Percentiles rank a stretch among this genome's conserved stretches.
phyloP scores from a whole-genome alignment of 495 filamentous ascomycete species.

The Amniculicola lignicola region DNA sequence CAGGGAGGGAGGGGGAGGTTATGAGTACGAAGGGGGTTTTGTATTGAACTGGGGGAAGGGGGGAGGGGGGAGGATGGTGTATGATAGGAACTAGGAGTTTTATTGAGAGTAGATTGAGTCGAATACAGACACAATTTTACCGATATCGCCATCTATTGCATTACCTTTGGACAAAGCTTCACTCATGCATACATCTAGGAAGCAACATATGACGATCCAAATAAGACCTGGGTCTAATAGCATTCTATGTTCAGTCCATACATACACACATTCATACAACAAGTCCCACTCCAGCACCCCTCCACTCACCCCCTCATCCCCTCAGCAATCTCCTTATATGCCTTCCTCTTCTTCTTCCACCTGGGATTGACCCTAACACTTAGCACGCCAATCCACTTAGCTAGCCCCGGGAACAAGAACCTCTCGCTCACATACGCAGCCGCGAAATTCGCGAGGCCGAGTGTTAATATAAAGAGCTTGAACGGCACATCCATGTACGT shows the following conservation, averaged over 20 bases:
- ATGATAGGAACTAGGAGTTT: too few species aligned
- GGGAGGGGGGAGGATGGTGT: background rate
- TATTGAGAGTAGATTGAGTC: too few species aligned
- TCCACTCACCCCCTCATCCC: constrained; percentile 54
- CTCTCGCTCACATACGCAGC: constrained; percentile 69
- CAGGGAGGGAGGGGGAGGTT: constrained; percentile 81
- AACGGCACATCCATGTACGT: constrained; percentile 70
- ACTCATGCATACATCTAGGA: too few species aligned
- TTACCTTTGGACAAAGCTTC: too few species aligned
- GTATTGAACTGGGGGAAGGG: constrained; percentile 35
- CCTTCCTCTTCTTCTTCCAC: constrained; percentile 70
- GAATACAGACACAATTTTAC: too few species aligned
- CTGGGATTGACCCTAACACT: constrained; percentile 55
- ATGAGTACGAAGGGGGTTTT: constrained; percentile 90
- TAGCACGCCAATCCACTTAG: constrained; percentile 61
- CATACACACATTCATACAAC: too few species aligned
- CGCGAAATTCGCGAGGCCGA: constrained; percentile 65
- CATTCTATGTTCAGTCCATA: too few species aligned
- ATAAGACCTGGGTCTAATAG: too few species aligned
- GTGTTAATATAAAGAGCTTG: constrained; percentile 62
- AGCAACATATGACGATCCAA: too few species aligned
- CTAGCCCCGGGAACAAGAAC: constrained; percentile 64
- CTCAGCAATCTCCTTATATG: constrained; percentile 79
- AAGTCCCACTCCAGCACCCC: background rate
- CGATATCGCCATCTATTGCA: too few species aligned